phyloP scores from a whole-genome alignment of 176 grass and related monocot genomes.

The Alloteropsis semialata region DNA sequence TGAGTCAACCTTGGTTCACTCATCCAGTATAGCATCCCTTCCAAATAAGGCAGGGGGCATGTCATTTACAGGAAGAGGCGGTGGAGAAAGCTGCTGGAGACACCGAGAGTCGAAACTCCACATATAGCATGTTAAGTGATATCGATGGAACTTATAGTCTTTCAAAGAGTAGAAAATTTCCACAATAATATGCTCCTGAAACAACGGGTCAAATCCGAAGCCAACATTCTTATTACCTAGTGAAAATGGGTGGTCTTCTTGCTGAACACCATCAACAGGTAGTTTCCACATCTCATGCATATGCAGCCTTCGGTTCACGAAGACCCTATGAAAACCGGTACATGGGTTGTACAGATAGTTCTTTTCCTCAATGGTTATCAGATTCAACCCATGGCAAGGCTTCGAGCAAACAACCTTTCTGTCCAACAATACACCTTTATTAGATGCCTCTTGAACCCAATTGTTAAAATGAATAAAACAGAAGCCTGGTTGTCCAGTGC shows the following conservation, averaged over 20 bases:
- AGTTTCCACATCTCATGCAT: not conserved
- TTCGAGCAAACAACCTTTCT: slow-evolving; percentile 7
- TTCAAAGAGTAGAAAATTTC: not conserved
- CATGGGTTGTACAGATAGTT: slow-evolving; percentile 27
- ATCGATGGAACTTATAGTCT: not conserved
- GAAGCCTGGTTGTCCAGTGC: not conserved
- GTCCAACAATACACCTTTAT: not conserved
- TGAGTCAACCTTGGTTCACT: not conserved
- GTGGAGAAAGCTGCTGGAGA: not conserved
- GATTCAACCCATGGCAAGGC: slow-evolving; percentile 30
- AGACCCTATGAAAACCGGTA: not conserved
- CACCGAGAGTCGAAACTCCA: not conserved
- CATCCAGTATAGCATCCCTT: not conserved
- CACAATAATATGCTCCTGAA: not conserved
- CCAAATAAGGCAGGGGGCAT: slow-evolving; percentile 20
- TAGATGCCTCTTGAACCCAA: not conserved
- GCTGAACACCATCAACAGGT: not conserved
- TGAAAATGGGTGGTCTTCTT: not conserved
- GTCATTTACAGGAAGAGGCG: not conserved
- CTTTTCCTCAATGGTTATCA: not conserved
- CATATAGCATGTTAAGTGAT: not conserved
- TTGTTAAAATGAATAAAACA: not conserved
- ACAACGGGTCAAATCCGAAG: slow-evolving; percentile 1
- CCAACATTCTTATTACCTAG: slow-evolving; percentile 21
- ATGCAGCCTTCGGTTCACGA: not conserved